phyloP scores from a whole-genome alignment of 73 alveolate genomes.

The Paramecium octaurelia region DNA sequence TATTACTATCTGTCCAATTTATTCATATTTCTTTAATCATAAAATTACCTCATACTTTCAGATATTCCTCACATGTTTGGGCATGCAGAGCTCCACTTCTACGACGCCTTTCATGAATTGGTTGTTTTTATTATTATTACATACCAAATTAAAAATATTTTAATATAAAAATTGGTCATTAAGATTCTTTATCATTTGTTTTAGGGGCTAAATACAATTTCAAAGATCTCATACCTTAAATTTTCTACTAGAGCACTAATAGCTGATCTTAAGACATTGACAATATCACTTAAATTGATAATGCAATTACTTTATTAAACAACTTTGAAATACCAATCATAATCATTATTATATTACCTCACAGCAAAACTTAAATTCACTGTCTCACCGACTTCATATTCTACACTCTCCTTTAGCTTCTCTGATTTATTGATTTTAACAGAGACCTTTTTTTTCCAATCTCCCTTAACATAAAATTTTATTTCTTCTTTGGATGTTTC shows the following conservation, averaged over 20 bases:
- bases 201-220: conserved; percentile 98
- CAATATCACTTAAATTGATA: conserved; percentile 79
- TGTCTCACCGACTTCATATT: conserved; percentile 79
- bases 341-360: conserved; percentile 22
- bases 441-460: conserved; percentile 91
- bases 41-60: not conserved
- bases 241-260: conserved; percentile 87
- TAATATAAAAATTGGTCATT: conserved; percentile 28
- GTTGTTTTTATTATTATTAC: not conserved
- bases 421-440: conserved; percentile 86
- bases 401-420: conserved; percentile 79
- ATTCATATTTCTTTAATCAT: not conserved
- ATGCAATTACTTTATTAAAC: conserved; percentile 96
- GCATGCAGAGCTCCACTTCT: conserved; percentile 54
- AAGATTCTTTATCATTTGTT: conserved; percentile 86
- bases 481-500: conserved; percentile 84
- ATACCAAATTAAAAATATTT: not conserved
- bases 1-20: not conserved
- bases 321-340: conserved; percentile 87
- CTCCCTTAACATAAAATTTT: conserved; percentile 92
- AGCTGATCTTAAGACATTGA: conserved; percentile 92
- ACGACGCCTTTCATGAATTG: not conserved
- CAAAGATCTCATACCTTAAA: conserved; percentile 91
- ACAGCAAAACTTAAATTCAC: conserved; percentile 93
- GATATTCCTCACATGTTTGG: conserved; percentile 35